Conservation (phyloP, 176 grass and related monocot genomes). For the Oropetium thomaeum region DNA sequence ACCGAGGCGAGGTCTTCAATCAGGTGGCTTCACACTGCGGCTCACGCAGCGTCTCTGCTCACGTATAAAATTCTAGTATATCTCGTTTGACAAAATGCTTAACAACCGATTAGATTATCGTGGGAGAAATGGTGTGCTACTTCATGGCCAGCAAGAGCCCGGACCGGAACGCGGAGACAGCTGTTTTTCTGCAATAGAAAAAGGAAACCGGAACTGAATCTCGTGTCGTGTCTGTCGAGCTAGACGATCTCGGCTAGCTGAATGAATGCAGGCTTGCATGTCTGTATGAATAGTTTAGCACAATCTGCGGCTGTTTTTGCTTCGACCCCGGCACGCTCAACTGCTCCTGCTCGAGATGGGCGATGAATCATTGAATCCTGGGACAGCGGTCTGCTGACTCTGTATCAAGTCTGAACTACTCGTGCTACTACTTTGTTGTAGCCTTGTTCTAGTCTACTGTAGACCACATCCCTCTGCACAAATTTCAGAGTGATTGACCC, state of each 20-base stretch:
- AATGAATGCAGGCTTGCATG: background rate
- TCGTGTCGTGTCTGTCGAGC: background rate
- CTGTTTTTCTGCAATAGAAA: conserved; percentile 23
- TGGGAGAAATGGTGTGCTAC: background rate
- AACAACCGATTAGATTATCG: conserved; percentile 19
- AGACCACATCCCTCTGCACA: background rate
- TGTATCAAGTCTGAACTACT: background rate
- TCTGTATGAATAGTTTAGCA: background rate
- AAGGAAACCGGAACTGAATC: conserved; percentile 13
- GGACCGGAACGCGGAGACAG: conserved; percentile 38
- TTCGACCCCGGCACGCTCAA: background rate
- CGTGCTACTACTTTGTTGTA: no score
- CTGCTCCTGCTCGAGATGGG: background rate
- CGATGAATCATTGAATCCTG: background rate
- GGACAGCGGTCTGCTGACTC: background rate
- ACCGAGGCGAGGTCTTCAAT: conserved; percentile 21
- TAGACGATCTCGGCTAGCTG: background rate
- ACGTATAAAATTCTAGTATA: background rate
- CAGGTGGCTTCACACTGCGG: conserved; percentile 22
- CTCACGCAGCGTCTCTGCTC: background rate
- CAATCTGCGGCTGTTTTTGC: conserved; percentile 6
- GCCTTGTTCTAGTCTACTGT: no score
- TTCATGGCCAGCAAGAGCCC: background rate
- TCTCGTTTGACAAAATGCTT: conserved; percentile 34
- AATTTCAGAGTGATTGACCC: no score